phyloP scores from a whole-genome alignment of 441 rosid species.

The Adansonia gregorii region DNA sequence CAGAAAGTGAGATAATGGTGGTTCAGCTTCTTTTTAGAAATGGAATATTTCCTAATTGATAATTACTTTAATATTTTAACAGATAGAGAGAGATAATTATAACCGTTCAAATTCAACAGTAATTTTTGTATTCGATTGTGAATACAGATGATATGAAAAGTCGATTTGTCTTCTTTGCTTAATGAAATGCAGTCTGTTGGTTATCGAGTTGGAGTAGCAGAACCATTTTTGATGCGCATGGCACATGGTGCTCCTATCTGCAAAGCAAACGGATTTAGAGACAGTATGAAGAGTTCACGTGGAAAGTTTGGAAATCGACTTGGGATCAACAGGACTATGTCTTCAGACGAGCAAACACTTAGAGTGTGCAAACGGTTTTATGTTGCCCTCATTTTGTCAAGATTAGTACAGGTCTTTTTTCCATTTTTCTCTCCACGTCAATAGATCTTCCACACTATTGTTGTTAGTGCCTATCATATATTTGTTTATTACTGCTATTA shows the following conservation, averaged over 20 bases:
- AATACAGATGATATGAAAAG: not conserved
- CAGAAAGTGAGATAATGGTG: not conserved
- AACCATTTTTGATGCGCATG: constrained; percentile 99
- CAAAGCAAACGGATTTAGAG: constrained; percentile 48
- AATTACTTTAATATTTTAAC: not conserved
- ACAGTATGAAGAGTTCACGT: constrained; percentile 42
- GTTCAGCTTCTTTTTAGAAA: not conserved
- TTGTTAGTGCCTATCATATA: not conserved
- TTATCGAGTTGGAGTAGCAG: constrained; percentile 90
- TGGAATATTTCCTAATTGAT: constrained; percentile 7
- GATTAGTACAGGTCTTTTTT: constrained; percentile 80
- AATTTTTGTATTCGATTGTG: not conserved
- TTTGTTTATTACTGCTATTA: not conserved
- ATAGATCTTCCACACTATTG: constrained; percentile 13
- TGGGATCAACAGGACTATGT: constrained; percentile 51
- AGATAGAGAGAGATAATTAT: constrained; percentile 4
- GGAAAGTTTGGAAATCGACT: constrained; percentile 49
- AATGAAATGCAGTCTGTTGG: constrained; percentile 85
- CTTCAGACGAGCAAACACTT: constrained; percentile 75
- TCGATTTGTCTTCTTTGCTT: constrained; percentile 28
- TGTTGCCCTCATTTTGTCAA: constrained; percentile 94
- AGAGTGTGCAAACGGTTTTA: constrained; percentile 94
- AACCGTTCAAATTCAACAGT: not conserved
- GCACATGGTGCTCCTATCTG: constrained; percentile 95
- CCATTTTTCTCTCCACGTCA: constrained; percentile 22